Conservation (phyloP, 768 basidiomycete species). For the Suillus subaureus region DNA sequence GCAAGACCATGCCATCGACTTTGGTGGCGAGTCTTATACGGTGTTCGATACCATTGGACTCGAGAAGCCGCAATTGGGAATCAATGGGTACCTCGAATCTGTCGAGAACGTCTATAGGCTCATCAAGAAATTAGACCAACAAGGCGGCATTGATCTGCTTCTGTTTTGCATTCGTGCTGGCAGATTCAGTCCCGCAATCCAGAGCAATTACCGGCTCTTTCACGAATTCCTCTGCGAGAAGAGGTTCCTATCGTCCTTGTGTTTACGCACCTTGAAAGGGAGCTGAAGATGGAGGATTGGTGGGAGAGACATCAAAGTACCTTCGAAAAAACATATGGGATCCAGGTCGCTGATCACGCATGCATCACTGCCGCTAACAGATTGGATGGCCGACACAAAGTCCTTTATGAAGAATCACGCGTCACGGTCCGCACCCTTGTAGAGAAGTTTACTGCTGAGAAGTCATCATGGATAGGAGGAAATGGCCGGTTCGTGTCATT, state of each 20-base stretch:
- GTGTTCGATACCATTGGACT: slow-evolving; percentile 36
- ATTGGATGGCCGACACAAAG: slow-evolving; percentile 29
- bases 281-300: slow-evolving; percentile 37
- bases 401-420: slow-evolving; percentile 38
- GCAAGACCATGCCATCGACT: slow-evolving; percentile 24
- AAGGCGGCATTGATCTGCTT: slow-evolving; percentile 35
- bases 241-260: slow-evolving; percentile 43
- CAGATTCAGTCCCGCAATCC: slow-evolving; percentile 29
- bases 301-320: slow-evolving; percentile 31
- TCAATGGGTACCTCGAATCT: slow-evolving; percentile 30
- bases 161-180: slow-evolving; percentile 42
- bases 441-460: slow-evolving; percentile 9
- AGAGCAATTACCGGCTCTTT: slow-evolving; percentile 44
- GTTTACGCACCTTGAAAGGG: slow-evolving; percentile 43
- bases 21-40: slow-evolving; percentile 16
- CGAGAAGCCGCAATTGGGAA: slow-evolving; percentile 32
- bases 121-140: slow-evolving; percentile 22
- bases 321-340: slow-evolving; percentile 27
- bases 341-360: slow-evolving; percentile 36
- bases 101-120: slow-evolving; percentile 31
- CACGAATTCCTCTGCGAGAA: slow-evolving; percentile 40
- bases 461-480: slow-evolving; percentile 12
- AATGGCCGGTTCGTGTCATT: slow-evolving; percentile 22
- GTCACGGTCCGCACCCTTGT: slow-evolving; percentile 25
- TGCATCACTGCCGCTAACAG: slow-evolving; percentile 41